A percentile compares a stretch with the other conserved stretches of the same genome.
phyloP scores from a whole-genome alignment of 2,329 filamentous ascomycete genomes.

The Pyricularia pennisetigena region DNA sequence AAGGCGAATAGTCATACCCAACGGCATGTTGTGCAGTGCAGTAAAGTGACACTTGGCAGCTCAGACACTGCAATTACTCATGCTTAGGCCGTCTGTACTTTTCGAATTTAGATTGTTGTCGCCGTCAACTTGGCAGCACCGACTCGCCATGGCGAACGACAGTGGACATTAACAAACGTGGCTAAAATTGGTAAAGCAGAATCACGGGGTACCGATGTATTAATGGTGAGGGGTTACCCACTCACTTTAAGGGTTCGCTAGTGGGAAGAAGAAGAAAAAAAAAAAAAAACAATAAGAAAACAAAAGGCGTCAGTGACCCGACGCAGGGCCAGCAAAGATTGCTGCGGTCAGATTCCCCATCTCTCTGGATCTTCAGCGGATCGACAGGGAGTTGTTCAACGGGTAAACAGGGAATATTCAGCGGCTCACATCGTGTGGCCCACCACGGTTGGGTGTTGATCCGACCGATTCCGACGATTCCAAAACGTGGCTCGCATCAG shows the following conservation, averaged over 20 bases:
- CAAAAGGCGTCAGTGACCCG: too few relatives aligned
- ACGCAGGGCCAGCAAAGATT: too few relatives aligned
- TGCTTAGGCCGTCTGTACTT: background rate
- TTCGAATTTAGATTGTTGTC: background rate
- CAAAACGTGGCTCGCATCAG: conserved; percentile 3
- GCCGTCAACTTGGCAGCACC: background rate
- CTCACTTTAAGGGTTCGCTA: too few relatives aligned
- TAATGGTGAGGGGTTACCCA: background rate
- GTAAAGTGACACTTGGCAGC: too few relatives aligned
- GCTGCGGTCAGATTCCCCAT: background rate
- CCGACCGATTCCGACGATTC: conserved; percentile 2
- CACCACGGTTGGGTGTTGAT: background rate
- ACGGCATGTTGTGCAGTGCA: too few relatives aligned
- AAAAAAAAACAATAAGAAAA: too few relatives aligned
- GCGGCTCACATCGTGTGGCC: background rate
- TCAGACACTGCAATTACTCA: background rate
- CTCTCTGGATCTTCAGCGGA: background rate
- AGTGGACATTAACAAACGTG: background rate
- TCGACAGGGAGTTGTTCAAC: background rate
- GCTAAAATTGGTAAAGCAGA: background rate
- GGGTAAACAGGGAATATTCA: background rate
- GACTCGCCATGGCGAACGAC: background rate
- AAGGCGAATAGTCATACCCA: too few relatives aligned
- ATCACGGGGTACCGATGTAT: background rate
- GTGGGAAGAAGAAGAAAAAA: too few relatives aligned